Evolutionary conservation across 257 asterid species (phyloP).

Genomic region (Primulina huaijiensis): DNA sequence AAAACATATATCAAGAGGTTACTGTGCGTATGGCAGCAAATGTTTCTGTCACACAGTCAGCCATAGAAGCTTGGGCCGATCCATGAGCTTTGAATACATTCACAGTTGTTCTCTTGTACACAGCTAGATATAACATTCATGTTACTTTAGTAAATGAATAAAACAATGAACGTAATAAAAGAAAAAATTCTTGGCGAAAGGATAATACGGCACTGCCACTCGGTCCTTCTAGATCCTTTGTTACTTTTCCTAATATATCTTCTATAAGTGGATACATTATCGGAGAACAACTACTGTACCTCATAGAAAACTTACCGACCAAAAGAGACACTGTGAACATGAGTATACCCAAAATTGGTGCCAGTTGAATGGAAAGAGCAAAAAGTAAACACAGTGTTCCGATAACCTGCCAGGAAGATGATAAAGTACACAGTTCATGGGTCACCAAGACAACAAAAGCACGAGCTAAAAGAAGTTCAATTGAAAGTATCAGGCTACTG

Average conservation of each 20-base stretch:
- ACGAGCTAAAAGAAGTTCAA: constrained; percentile 11
- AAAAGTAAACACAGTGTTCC: constrained; percentile 88
- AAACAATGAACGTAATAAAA: background rate
- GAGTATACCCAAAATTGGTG: constrained; percentile 82
- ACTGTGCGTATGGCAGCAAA: constrained; percentile 94
- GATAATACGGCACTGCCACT: background rate
- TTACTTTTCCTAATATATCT: background rate
- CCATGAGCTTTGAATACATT: constrained; percentile 93
- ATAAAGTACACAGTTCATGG: constrained; percentile 20
- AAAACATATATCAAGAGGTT: constrained; percentile 31
- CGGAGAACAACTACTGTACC: background rate
- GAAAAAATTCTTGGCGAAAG: background rate
- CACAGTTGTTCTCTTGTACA: constrained; percentile 89
- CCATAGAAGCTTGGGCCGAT: constrained; percentile 79
- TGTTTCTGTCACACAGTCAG: constrained; percentile 83
- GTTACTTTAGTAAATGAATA: constrained; percentile 20
- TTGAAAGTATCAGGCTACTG: background rate
- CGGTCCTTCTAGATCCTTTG: background rate
- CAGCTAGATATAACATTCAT: constrained; percentile 46
- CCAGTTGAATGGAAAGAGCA: constrained; percentile 78
- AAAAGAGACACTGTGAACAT: constrained; percentile 79
- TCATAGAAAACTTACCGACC: constrained; percentile 55
- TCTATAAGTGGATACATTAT: background rate
- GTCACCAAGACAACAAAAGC: constrained; percentile 18
- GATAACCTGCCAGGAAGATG: constrained; percentile 51